Evolutionary conservation across 2,329 filamentous ascomycete genomes (phyloP).

Genomic region (Arachnopeziza araneosa): DNA sequence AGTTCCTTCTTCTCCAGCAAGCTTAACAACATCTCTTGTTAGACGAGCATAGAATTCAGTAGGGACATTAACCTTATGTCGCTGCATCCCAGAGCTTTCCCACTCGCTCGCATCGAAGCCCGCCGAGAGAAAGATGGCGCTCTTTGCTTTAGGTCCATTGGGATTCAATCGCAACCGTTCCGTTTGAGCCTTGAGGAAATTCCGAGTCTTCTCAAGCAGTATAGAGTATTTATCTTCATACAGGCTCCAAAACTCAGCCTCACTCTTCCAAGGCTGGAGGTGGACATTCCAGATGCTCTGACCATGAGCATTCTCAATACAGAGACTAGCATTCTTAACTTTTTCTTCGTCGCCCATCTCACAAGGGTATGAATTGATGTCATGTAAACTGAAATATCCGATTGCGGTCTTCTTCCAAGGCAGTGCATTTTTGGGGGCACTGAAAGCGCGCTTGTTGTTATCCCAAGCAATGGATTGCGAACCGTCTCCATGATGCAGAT

Average conservation of each 20-base stretch:
- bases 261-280: slow-evolving; percentile 76
- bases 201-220: slow-evolving; percentile 74
- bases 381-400: slow-evolving; percentile 94
- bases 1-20: slow-evolving; percentile 75
- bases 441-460: slow-evolving; percentile 67
- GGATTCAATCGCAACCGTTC: slow-evolving; percentile 52
- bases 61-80: slow-evolving; percentile 91
- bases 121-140: slow-evolving; percentile 89
- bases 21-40: slow-evolving; percentile 73
- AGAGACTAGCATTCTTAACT: slow-evolving; percentile 87
- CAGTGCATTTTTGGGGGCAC: slow-evolving; percentile 63
- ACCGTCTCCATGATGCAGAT: slow-evolving; percentile 90
- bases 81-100: slow-evolving; percentile 89
- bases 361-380: slow-evolving; percentile 98
- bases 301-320: slow-evolving; percentile 88
- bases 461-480: slow-evolving; percentile 92
- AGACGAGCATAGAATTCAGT: slow-evolving; percentile 95
- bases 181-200: slow-evolving; percentile 70
- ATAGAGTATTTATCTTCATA: slow-evolving; percentile 75
- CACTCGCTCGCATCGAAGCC: slow-evolving; percentile 97
- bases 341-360: slow-evolving; percentile 92
- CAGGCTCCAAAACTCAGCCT: slow-evolving; percentile 80
- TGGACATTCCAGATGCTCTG: slow-evolving; percentile 97
- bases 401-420: slow-evolving; percentile 79
- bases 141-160: slow-evolving; percentile 61